Evolutionary conservation across 768 basidiomycete genomes (phyloP), one percentile per base, ranked within the genome.

Genomic region (Leucosporidium yakuticum): DNA sequence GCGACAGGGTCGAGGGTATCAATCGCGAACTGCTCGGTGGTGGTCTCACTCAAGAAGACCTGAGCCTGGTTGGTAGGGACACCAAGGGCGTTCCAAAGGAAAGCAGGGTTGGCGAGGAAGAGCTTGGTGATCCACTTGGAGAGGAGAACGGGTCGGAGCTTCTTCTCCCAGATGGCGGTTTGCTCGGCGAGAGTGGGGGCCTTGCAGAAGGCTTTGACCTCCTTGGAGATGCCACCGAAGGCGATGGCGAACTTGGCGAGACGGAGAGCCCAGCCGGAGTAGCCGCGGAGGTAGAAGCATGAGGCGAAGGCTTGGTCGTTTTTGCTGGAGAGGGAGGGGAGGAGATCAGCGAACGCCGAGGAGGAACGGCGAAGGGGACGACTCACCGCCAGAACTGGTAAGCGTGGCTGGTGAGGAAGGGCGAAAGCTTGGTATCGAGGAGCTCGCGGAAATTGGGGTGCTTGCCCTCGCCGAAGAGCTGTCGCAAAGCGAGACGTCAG

Each of bases 371-470:
- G 80, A 81, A n/a, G 79, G 77, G 73, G 63, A 81, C 80, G 73
- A 88, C 86, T 73, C 84, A 21, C 7, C 84, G 82, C 89, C 89
- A 90, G 79, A 88, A 89, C 67, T 87, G 86, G 78, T 88, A 89
- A 2, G 88, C 87, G 67, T 81, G 82, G 23, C 86, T 86, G 31
- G 88, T 88, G 23, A 90, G 82, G 72, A 83, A 81, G 0, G 89
- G 88, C 0, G 87, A 82, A 48, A 89, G 80, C 67, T 81, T 82
- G 62, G 80, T 79, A 70, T 87, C 86, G 58, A 90, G 81, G 5
- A 89, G 79, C 0, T 78, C 71, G 61, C 84, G 84, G 79, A 90
- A 90, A 39, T 80, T 76, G 9, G 82, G 74, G 74, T 87, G 85
- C 48, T 78, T 78, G 15, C 89, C 88, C 47, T 83, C 77, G 21